phyloP scores from a whole-genome alignment of 2,329 filamentous ascomycete species.

The Curvularia sp. region DNA sequence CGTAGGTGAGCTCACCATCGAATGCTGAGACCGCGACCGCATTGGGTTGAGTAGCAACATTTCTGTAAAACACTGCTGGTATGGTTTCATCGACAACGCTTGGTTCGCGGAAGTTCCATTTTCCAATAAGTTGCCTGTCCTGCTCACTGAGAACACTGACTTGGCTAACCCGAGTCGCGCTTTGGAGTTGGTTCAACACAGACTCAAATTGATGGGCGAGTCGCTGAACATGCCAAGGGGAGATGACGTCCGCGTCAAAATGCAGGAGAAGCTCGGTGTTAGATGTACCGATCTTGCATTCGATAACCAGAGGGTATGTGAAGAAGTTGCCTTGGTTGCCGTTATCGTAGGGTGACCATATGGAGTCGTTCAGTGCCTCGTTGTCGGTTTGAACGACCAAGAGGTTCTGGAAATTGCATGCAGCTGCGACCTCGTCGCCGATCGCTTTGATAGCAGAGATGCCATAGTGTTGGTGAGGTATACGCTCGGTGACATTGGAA shows the following conservation, averaged over 20 bases:
- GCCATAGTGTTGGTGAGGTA: slow-evolving; percentile 50
- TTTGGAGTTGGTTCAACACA: slow-evolving; percentile 37
- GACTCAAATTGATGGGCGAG: slow-evolving; percentile 42
- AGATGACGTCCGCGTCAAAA: slow-evolving; percentile 40
- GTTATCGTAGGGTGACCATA: slow-evolving; percentile 41
- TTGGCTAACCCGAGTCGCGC: slow-evolving; percentile 31
- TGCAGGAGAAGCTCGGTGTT: slow-evolving; percentile 36
- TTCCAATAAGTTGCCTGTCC: slow-evolving; percentile 33
- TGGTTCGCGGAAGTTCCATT: slow-evolving; percentile 37
- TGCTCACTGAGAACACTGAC: slow-evolving; percentile 38
- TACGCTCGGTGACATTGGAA: slow-evolving; percentile 33
- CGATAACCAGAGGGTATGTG: slow-evolving; percentile 44
- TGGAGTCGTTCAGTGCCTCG: slow-evolving; percentile 31
- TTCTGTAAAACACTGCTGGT: slow-evolving; percentile 34
- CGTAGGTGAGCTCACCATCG: slow-evolving; percentile 43
- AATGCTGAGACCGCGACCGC: slow-evolving; percentile 37
- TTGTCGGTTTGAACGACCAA: slow-evolving; percentile 60
- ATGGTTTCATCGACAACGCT: slow-evolving; percentile 35
- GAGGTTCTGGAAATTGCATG: slow-evolving; percentile 64
- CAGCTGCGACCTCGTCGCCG: slow-evolving; percentile 62
- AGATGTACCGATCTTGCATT: slow-evolving; percentile 35
- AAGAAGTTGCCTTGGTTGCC: slow-evolving; percentile 44
- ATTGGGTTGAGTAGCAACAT: slow-evolving; percentile 27
- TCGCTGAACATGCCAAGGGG: slow-evolving; percentile 39
- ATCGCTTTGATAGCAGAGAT: slow-evolving; percentile 50